Base-by-base conservation (phyloP, 306 rosid species). In the Cajanus cajan region DNA sequence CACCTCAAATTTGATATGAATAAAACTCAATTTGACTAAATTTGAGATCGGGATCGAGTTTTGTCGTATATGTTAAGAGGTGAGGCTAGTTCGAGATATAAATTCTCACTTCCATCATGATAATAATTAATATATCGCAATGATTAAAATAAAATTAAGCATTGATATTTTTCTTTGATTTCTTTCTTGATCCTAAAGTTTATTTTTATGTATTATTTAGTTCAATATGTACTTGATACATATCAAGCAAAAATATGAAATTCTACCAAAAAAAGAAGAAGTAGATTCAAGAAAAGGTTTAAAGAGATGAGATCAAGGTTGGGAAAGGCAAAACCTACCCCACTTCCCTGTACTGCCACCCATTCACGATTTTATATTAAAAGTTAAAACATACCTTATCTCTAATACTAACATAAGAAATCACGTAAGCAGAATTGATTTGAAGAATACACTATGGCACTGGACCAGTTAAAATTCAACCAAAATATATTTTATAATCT, bases 401-500 rank as follows among this genome's bases (percentile, higher is more conserved):
- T 77, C 54, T 51, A 72, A 37, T 25, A 68, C 50, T 39, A 73
- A 43, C 33, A 40, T 14, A 45, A 15, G 72, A 84, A 78, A 82
- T 86, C 74, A 6, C 45, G 21, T 79, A 22, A 64, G 51, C 76
- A 72, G 43, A 39, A 47, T 68, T 39, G 15, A 50, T 52, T 67
- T 24, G 14, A 57, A 69, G 64, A 43, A 62, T 71, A 75, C 72
- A 73, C 15, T 31, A 55, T 28, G 14, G 45, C 70, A 31, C 51
- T 34, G 39, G 75, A 62, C 45, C 50, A 47, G 25, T 59, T 57
- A 81, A 75, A 75, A 2, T 41, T 18, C 9, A 64, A 64, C 48
- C 51, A 50, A 18, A 19, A n/a, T 62, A 14, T 43, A 28, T 48
- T 64, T 19, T 22, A 80, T 12, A 37, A 43, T 22, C 47, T 16